Evolutionary conservation across 208 protist species (phyloP).

Genomic region (Trypanosoma lewisi): DNA sequence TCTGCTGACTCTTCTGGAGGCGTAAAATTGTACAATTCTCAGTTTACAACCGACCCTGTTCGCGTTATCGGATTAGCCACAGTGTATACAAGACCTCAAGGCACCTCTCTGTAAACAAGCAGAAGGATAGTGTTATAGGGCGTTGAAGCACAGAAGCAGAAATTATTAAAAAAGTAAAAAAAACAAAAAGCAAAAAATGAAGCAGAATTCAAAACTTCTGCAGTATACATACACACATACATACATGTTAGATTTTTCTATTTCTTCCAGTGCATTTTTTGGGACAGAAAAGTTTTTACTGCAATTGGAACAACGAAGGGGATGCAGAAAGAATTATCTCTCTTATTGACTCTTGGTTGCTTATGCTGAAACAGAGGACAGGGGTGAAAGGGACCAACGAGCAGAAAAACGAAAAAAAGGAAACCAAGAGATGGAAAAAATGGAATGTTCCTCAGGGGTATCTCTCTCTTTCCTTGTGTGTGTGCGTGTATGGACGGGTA

Average conservation of each 20-base stretch:
- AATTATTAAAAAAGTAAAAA: too few species aligned
- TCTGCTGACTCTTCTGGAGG: conserved; percentile 25
- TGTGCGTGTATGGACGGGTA: background rate
- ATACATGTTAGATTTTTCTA: conserved; percentile 4
- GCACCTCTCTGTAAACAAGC: conserved; percentile 55
- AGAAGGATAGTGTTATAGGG: too few species aligned
- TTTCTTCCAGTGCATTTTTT: conserved; percentile 8
- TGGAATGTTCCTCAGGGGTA: too few species aligned
- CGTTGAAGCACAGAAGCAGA: too few species aligned
- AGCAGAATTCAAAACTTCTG: background rate
- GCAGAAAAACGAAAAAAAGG: too few species aligned
- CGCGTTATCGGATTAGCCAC: conserved; percentile 81
- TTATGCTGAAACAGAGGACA: too few species aligned
- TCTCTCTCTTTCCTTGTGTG: conserved; percentile 1
- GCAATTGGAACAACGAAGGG: too few species aligned
- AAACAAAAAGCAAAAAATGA: too few species aligned
- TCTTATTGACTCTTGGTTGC: too few species aligned
- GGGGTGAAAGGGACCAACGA: too few species aligned
- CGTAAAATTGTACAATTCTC: conserved; percentile 79
- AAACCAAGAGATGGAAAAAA: too few species aligned
- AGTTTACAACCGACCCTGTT: conserved; percentile 85
- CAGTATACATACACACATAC: background rate
- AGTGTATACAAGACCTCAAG: conserved; percentile 74
- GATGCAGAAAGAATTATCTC: too few species aligned
- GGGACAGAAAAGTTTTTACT: conserved; percentile 5